Base-by-base conservation (phyloP, 768 basidiomycete species). In the Tricholoma hemisulphureum region DNA sequence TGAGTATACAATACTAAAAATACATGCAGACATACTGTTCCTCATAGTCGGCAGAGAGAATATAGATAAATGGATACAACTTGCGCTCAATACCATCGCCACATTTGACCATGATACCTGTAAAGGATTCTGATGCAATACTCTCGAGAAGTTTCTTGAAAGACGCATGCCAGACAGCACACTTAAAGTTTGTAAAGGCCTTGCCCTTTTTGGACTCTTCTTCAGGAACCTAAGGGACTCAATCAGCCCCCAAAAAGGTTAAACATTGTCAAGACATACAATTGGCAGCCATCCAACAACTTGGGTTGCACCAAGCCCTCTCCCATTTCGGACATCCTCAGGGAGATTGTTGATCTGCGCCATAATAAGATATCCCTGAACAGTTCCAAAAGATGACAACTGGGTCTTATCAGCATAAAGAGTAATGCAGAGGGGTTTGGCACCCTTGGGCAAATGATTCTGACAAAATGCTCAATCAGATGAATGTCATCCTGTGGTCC, bases 321-420 rank as follows among this genome's bases (percentile, higher is more conserved):
- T 55, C 13, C 75, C 62, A 64, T 77, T 77, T 6, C 67, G 54
- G 20, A 77, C 63, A 1, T 71, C 53, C 1, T 56, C 53, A 0
- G 71, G 67, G 11, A 79, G 53, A 61, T 76, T 76, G 0, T 65
- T 67, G 31, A 65, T 54, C 8, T 67, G 53, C 0, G 67, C 72
- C 34, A 76, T 60, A n/a, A 77, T 66, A 0, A 73, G 77, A 56
- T 78, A 73, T 0, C 69, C 75, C 57, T 72, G 73, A 24, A 57
- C 57, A 7, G 63, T 67, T 0, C 75, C 72, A 65, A 76, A 76
- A 1, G 69, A 66, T 1, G 73, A 76, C 1, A 77, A 53, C 21
- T 68, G 65, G 5, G 72, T 68, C 58, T 79, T 75, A 57, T 79
- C 74, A 6, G 76, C 71, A 67, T 74, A 77, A 0, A 78, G 13